A percentile compares a stretch with the other conserved stretches of the same genome.
These are phyloP conservation scores for Ogataea minuta DNA, from an alignment of 805 yeast species.

Conservation along the genomic window DNA sequence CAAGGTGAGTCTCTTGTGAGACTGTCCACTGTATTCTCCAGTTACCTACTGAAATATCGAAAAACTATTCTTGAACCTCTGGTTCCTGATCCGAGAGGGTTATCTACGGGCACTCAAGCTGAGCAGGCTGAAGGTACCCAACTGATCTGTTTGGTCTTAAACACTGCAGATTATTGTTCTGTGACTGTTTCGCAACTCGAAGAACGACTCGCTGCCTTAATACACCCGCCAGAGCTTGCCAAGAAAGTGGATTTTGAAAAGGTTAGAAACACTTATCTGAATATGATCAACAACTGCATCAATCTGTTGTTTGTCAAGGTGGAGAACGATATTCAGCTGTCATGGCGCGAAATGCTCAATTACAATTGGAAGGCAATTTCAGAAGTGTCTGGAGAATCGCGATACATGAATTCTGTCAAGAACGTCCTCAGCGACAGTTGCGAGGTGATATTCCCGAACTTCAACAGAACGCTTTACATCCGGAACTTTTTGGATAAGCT, in stretches of 20 bases:
- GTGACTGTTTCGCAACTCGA: conserved; percentile 76
- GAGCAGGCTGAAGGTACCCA: conserved; percentile 58
- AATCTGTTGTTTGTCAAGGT: conserved; percentile 56
- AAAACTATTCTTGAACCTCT: conserved; percentile 48
- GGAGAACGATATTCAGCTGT: conserved; percentile 56
- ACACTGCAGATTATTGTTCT: conserved; percentile 88
- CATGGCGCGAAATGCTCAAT: conserved; percentile 82
- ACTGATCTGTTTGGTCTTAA: conserved; percentile 68
- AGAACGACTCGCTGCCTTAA: conserved; percentile 48
- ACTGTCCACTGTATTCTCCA: conserved; percentile 57
- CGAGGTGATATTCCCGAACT: conserved; percentile 48
- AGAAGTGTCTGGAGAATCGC: conserved; percentile 68
- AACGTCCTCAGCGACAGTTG: conserved; percentile 45
- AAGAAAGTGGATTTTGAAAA: conserved; percentile 51
- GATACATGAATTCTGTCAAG: conserved; percentile 62
- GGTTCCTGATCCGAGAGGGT: conserved; percentile 39
- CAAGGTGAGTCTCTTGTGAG: conserved; percentile 49
- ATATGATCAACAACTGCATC: conserved; percentile 57
- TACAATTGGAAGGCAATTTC: conserved; percentile 69
- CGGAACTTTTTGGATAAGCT: conserved; percentile 75
- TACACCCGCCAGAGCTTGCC: conserved; percentile 33
- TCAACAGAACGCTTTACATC: conserved; percentile 68
- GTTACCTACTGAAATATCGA: conserved; percentile 61
- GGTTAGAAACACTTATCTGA: conserved; percentile 55
- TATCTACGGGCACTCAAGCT: conserved; percentile 32